phyloP scores from a whole-genome alignment of 2,329 filamentous ascomycete genomes.

The Pseudogymnoascus pannorum region DNA sequence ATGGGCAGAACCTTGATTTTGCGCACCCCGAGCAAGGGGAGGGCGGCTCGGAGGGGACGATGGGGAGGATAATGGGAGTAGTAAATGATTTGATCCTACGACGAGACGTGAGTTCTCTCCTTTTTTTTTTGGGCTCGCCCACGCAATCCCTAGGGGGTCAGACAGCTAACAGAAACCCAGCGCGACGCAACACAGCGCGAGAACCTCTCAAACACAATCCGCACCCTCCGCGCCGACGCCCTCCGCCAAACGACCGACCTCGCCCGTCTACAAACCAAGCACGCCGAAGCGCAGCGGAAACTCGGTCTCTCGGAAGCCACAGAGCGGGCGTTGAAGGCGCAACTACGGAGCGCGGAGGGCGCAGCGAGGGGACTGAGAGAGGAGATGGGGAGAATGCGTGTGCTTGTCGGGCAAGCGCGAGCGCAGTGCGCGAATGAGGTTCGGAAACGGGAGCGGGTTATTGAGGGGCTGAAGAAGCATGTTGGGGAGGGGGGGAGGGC shows the following conservation, averaged over 20 bases:
- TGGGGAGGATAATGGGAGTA: slow-evolving; percentile 83
- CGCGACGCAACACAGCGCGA: slow-evolving; percentile 87
- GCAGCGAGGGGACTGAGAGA: slow-evolving; percentile 73
- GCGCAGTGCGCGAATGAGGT: slow-evolving; percentile 85
- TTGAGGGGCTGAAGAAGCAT: slow-evolving; percentile 83
- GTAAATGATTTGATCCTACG: slow-evolving; percentile 89
- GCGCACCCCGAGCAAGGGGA: slow-evolving; percentile 59
- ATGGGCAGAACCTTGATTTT: slow-evolving; percentile 76
- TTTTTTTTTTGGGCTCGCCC: not conserved
- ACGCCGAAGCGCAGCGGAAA: slow-evolving; percentile 47
- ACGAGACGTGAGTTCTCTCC: slow-evolving; percentile 61
- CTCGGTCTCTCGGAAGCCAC: slow-evolving; percentile 58
- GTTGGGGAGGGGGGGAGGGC: slow-evolving; percentile 63
- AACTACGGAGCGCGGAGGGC: slow-evolving; percentile 67
- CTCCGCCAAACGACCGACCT: slow-evolving; percentile 66
- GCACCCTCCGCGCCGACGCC: slow-evolving; percentile 66
- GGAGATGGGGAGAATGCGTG: slow-evolving; percentile 71
- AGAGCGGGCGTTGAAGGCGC: slow-evolving; percentile 60
- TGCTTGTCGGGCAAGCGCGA: slow-evolving; percentile 73
- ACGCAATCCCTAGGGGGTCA: not conserved
- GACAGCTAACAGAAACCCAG: slow-evolving; percentile 36
- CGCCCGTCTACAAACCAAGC: slow-evolving; percentile 47
- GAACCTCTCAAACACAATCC: slow-evolving; percentile 69
- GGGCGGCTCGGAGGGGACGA: slow-evolving; percentile 57
- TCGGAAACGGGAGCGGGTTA: slow-evolving; percentile 80